Conservation (phyloP, 352 stramenopile species). For the Pythium utonaiense region DNA sequence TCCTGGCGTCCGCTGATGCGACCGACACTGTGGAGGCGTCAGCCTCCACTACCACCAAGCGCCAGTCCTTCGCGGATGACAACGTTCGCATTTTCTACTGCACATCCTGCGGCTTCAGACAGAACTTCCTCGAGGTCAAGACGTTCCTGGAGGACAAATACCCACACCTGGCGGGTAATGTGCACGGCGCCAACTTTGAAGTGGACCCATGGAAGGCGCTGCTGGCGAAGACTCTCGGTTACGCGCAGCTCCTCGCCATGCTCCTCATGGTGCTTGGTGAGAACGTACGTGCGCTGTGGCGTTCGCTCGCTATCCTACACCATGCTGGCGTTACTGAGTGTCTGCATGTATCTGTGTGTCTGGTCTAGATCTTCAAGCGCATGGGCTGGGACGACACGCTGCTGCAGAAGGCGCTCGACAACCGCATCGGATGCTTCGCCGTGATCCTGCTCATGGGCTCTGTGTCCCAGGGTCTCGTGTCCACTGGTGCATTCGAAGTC, state of each 20-base stretch:
- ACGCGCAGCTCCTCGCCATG: conserved; percentile 48
- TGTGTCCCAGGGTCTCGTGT: conserved; percentile 55
- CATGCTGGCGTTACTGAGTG: not conserved
- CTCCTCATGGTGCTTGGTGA: conserved; percentile 63
- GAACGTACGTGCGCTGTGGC: conserved; percentile 30
- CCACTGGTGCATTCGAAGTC: conserved; percentile 77
- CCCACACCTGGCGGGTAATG: conserved; percentile 60
- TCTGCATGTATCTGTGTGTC: conserved; percentile 7
- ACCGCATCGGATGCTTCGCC: conserved; percentile 65
- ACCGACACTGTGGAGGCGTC: not conserved
- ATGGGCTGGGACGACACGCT: conserved; percentile 43
- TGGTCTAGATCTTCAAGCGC: conserved; percentile 45
- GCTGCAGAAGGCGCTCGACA: conserved; percentile 67
- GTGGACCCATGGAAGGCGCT: conserved; percentile 50
- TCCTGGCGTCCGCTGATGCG: not conserved
- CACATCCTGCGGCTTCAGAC: conserved; percentile 73
- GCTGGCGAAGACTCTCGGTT: conserved; percentile 38
- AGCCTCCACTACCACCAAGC: conserved; percentile 11
- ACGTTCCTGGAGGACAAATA: conserved; percentile 69
- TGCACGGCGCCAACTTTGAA: conserved; percentile 61
- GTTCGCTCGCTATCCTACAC: not conserved
- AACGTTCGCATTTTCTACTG: conserved; percentile 63
- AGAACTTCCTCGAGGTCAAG: conserved; percentile 76
- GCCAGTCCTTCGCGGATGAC: conserved; percentile 55
- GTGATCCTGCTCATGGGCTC: conserved; percentile 64